Base-by-base conservation (phyloP, 768 basidiomycete genomes). In the Boletus subcaerulescens region DNA sequence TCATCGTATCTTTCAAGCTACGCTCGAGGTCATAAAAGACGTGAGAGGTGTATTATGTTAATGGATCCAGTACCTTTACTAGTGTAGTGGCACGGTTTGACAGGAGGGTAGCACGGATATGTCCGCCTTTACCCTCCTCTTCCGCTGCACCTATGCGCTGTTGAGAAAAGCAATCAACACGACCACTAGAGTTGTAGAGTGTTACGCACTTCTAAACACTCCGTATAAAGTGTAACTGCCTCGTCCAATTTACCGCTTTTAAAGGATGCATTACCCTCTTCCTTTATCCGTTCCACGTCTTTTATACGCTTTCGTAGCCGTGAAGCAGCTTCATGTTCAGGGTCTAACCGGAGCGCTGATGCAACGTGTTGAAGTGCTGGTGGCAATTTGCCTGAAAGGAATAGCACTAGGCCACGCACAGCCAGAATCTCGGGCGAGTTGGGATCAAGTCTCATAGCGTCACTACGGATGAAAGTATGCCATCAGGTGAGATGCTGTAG, bases 21-120 rank as follows among this genome's bases (percentile, higher is more conserved):
- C 13, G 5, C 42, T 24, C 39, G 50, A 60, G 45, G 57, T 22
- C 36, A 49, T 60, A 17, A 60, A 57, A 33, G 26, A 42, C 6
- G 39, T 5, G 38, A 47, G 18, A 44, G 17, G 42, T 26, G 22
- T 10, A 39, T 29, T 29, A 38, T n/a, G 35, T 42, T 26, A 31
- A 13, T 17, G 15, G 6, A 11, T 20, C 11, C 45, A 64, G 14
- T 56, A 87, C 89, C 78, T 93, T 93, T 46, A 88, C 72, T 18
- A 89, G 73, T 0, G 92, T 86, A 1, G 89, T 91, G 1, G 93
- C 93, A 5, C 91, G 84, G 62, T 95, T 95, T 3, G 87, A 89
- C 10, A 93, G 73, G 4, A 95, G 72, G 2, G 87, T 86, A 1
- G 91, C 89, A 13, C 89, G 84, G 26, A 93, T 86, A 51, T 87